Conservation (phyloP, 306 rosid species). For the Trifolium subterraneum region DNA sequence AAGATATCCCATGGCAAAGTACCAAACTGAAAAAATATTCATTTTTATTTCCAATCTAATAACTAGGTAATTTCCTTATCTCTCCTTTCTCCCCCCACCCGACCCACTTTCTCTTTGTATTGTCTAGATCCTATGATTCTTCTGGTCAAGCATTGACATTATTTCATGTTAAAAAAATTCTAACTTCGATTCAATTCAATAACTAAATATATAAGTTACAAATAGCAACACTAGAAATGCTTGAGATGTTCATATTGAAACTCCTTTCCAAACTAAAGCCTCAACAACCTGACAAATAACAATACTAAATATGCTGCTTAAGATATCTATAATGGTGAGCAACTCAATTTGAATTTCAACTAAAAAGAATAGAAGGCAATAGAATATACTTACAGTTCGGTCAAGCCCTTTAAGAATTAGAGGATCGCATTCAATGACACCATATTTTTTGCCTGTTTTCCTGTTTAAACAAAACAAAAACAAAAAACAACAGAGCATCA, state of each 20-base stretch:
- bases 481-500: slow-evolving; percentile 6
- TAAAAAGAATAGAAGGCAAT: slow-evolving; percentile 37
- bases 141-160: slow-evolving; percentile 14
- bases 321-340: slow-evolving; percentile 34
- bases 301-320: slow-evolving; percentile 13
- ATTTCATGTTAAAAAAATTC: not conserved
- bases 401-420: slow-evolving; percentile 86
- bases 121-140: slow-evolving; percentile 7
- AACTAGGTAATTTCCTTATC: no score
- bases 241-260: not conserved
- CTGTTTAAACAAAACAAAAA: slow-evolving; percentile 47
- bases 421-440: slow-evolving; percentile 83
- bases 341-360: slow-evolving; percentile 36
- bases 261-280: slow-evolving; percentile 24
- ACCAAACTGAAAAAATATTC: no score
- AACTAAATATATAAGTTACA: slow-evolving; percentile 8
- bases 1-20: no score
- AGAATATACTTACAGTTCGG: slow-evolving; percentile 63
- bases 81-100: no score
- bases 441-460: slow-evolving; percentile 62
- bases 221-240: not conserved
- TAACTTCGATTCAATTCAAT: not conserved
- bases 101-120: no score
- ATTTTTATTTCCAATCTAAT: no score
- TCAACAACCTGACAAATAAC: slow-evolving; percentile 30